phyloP scores from a whole-genome alignment of 139 green algal genomes.

The Tetradesmus obliquus region DNA sequence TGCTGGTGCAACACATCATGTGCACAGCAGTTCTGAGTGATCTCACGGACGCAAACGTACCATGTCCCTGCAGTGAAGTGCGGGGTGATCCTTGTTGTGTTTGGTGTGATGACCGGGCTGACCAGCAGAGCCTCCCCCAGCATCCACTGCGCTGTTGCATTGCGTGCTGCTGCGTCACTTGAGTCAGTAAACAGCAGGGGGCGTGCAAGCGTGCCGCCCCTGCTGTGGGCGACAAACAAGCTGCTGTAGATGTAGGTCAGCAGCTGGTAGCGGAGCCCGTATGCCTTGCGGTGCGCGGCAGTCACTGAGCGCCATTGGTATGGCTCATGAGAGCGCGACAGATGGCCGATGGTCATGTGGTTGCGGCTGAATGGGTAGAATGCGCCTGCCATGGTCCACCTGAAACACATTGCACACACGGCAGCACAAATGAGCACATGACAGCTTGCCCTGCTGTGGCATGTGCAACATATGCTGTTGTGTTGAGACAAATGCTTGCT shows the following conservation, averaged over 20 bases:
- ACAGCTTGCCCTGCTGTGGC: no score
- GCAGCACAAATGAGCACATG: not conserved
- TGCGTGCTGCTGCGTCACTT: not conserved
- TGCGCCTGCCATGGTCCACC: conserved; percentile 73
- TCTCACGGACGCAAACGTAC: not conserved
- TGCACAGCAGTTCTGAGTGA: not conserved
- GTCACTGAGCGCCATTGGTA: conserved; percentile 43
- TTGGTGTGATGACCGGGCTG: conserved; percentile 68
- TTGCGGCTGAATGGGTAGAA: conserved; percentile 82
- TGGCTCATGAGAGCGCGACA: conserved; percentile 65
- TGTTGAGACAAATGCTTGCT: no score
- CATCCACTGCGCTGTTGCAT: conserved; percentile 68
- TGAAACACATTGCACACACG: conserved; percentile 23
- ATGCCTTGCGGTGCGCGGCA: conserved; percentile 54
- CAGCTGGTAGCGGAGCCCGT: conserved; percentile 67
- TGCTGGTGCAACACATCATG: not conserved
- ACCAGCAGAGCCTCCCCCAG: conserved; percentile 74
- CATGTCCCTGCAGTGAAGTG: conserved; percentile 78
- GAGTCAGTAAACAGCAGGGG: conserved; percentile 67
- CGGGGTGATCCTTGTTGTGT: conserved; percentile 50
- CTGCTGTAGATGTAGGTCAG: conserved; percentile 78
- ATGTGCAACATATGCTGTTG: no score
- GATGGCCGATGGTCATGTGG: conserved; percentile 59
- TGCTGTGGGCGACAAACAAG: conserved; percentile 52
- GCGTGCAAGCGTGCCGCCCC: conserved; percentile 70